Percentiles rank a stretch among this genome's conserved stretches.
phyloP scores from a whole-genome alignment of 441 rosid species.

The Bruguiera hainesii region DNA sequence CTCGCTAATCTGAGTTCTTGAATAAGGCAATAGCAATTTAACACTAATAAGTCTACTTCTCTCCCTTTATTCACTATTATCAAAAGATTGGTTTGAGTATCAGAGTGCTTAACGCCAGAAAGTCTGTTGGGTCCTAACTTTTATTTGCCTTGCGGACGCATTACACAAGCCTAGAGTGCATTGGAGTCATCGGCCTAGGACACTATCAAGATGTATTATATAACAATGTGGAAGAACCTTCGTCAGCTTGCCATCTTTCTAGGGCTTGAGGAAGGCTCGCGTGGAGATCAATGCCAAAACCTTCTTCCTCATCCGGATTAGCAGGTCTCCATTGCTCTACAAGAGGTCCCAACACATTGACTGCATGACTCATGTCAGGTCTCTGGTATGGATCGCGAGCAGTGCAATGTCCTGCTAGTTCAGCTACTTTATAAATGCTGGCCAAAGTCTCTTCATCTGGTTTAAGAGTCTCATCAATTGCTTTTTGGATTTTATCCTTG shows the following conservation, averaged over 20 bases:
- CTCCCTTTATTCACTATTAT: too few species aligned
- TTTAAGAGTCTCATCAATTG: conserved; percentile 15
- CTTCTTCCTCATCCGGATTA: conserved; percentile 15
- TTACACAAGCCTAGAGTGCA: too few species aligned
- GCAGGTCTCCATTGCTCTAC: conserved; percentile 34
- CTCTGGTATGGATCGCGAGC: conserved; percentile 33
- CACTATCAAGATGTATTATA: not conserved
- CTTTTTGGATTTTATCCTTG: conserved; percentile 25
- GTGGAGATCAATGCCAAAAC: conserved; percentile 18
- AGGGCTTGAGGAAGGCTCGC: conserved; percentile 28
- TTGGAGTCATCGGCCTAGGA: too few species aligned
- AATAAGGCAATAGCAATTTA: too few species aligned
- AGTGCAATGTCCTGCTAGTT: conserved; percentile 38
- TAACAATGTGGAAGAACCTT: conserved; percentile 23
- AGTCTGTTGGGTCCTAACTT: too few species aligned
- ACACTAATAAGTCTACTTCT: too few species aligned
- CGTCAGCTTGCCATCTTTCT: conserved; percentile 30
- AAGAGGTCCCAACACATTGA: conserved; percentile 29
- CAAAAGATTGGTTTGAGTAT: too few species aligned
- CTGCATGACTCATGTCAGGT: conserved; percentile 38
- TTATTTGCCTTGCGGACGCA: too few species aligned
- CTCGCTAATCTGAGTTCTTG: too few species aligned
- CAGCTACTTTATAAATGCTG: conserved; percentile 31
- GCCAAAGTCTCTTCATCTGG: conserved; percentile 26
- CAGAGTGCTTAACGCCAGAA: too few species aligned